Evolutionary conservation across 305 asterid genomes (phyloP), one percentile per base, ranked within the genome.

Genomic region (Rubia balearica): DNA sequence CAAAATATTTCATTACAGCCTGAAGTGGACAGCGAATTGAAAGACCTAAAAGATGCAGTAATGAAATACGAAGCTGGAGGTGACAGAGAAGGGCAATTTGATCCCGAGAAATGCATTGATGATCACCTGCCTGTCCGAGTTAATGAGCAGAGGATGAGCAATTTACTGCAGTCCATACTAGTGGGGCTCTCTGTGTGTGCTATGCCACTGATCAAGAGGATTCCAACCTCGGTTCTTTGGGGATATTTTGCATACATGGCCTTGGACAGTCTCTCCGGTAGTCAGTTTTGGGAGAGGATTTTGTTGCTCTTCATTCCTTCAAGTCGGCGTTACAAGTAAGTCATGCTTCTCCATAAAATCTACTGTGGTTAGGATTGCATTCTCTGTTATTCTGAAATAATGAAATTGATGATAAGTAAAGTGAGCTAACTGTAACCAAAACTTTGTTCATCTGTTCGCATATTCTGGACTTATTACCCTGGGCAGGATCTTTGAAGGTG

Each of bases 231-330:
- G 0, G 97, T 92, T 67, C 85, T 92, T 67, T 90, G 96, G 98
- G 96, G 98, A 64, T 92, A 90, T 81, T 92, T 92, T 57, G 98
- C 98, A 43, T 92, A 90, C 85, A 92, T 92, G 98, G 96, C 96
- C 48, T 87, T 89, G 5, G 98, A 92, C 68, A 90, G 96, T 77
- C 96, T 92, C 64, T 95, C 96, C 0, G 98, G 98, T 3, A 90
- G 88, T 73, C 98, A 92, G 79, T 88, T 92, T 68, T 92, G 96
- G 95, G 98, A 92, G 82, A 90, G 98, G 84, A 53, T 88, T 72
- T 76, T 81, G 73, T 83, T 92, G 74, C 85, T 92, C 46, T 81
- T 92, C 6, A 81, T 90, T 77, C 89, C 98, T 76, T 81, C 91
- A 0, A 81, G 96, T 42, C 90, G 96, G 71, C 93, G 96, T 72